These are phyloP conservation scores for Zymoseptoria ardabiliae DNA, from an alignment of 2,329 filamentous ascomycete species.

Conservation along the genomic window DNA sequence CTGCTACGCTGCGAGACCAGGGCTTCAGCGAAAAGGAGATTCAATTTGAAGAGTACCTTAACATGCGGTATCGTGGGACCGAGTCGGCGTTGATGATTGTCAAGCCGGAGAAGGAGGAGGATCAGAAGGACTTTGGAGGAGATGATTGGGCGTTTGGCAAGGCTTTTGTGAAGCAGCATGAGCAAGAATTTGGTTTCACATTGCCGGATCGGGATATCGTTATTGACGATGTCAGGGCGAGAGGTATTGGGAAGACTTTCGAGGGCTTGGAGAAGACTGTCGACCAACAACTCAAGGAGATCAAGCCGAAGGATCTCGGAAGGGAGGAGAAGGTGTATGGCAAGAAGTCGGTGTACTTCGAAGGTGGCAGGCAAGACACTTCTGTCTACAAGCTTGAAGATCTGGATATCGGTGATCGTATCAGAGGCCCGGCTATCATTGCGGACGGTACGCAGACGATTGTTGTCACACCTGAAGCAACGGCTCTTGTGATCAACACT, in stretches of 20 bases:
- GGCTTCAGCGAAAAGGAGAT: slow-evolving; percentile 71
- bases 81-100: slow-evolving; percentile 88
- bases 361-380: slow-evolving; percentile 68
- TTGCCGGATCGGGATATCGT: slow-evolving; percentile 80
- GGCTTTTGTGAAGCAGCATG: slow-evolving; percentile 79
- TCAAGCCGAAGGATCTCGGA: slow-evolving; percentile 52
- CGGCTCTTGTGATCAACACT: slow-evolving; percentile 71
- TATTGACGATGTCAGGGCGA: slow-evolving; percentile 78
- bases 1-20: slow-evolving; percentile 60
- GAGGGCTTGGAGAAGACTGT: slow-evolving; percentile 72
- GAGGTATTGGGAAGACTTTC: slow-evolving; percentile 85
- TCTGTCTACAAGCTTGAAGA: slow-evolving; percentile 77
- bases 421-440: slow-evolving; percentile 76
- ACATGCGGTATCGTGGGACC: slow-evolving; percentile 85
- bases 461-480: slow-evolving; percentile 71
- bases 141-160: slow-evolving; percentile 75
- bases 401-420: slow-evolving; percentile 61
- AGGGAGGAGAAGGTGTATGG: slow-evolving; percentile 57
- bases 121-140: slow-evolving; percentile 51
- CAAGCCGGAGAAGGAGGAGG: slow-evolving; percentile 59
- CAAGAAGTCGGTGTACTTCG: slow-evolving; percentile 71
- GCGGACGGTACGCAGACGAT: slow-evolving; percentile 88
- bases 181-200: slow-evolving; percentile 89
- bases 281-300: slow-evolving; percentile 69
- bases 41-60: slow-evolving; percentile 83